A percentile compares a stretch with the other conserved stretches of the same genome.
Evolutionary conservation across 2,329 filamentous ascomycete genomes (phyloP).

Genomic region (Microsporum canis): DNA sequence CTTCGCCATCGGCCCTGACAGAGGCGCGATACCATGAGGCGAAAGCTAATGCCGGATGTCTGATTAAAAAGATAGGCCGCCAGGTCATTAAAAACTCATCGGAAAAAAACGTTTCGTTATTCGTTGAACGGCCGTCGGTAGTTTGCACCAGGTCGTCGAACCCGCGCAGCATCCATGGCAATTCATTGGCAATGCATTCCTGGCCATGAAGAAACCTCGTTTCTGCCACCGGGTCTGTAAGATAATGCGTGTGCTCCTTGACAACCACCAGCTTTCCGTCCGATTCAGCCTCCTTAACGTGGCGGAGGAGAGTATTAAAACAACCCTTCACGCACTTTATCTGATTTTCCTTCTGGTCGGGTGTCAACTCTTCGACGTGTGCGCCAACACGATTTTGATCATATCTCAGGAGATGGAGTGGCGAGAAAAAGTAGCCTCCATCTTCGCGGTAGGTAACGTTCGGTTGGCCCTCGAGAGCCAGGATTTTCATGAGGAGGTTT

Average conservation of each 20-base stretch:
- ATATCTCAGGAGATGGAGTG: not conserved
- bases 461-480: conserved; percentile 21
- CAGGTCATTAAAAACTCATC: conserved; percentile 26
- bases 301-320: conserved; percentile 20
- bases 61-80: conserved; percentile 27
- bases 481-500: conserved; percentile 22
- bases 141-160: not conserved
- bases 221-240: conserved; percentile 13
- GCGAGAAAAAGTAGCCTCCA: conserved; percentile 23
- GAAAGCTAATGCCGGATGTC: conserved; percentile 30
- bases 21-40: conserved; percentile 26
- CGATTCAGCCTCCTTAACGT: conserved; percentile 14
- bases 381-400: not conserved
- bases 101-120: conserved; percentile 26
- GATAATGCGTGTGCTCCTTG: conserved; percentile 25
- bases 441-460: conserved; percentile 13
- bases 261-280: conserved; percentile 23
- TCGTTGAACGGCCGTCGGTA: conserved; percentile 16
- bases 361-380: conserved; percentile 10
- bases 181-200: conserved; percentile 1
- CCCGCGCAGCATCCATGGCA: conserved; percentile 11
- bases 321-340: conserved; percentile 18
- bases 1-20: not conserved
- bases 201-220: not conserved
- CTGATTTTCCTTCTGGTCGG: conserved; percentile 20